Base-by-base conservation (phyloP, 2,329 filamentous ascomycete species). In the Aspergillus puulaauensis region DNA sequence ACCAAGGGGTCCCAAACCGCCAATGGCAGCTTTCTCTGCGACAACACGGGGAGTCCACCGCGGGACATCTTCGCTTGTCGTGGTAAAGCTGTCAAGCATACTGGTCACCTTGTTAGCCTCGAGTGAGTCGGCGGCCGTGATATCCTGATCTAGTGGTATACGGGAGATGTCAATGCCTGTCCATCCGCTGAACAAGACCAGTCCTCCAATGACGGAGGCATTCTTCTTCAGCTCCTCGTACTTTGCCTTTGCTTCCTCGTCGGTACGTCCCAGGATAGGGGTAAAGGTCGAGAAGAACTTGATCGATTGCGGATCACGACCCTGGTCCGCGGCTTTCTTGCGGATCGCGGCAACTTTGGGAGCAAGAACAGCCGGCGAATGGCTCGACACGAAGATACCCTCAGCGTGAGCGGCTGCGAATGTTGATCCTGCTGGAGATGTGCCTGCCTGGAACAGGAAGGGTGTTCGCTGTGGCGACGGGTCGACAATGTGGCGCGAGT, bases 401-500 rank as follows among this genome's bases (percentile, higher is more conserved):
- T 87, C 84, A 2, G 84, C 84, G 58, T 86, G 84, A 0, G 75
- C 81, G 2, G 82, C 78, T 0, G 82, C 84, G 62, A 87, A 87
- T 0, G 74, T 72, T 1, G 79, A 82, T 0, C 85, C 84, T 0
- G 84, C 84, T 0, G 80, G 63, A 0, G 83, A 86, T 0, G 83
- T 85, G 0, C 85, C 85, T 0, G 84, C 84, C 60, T 86, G 84
- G 65, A 85, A 82, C 0, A 85, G 71, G 57, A 84, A 82, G 0
- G 83, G 83, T 0, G 83, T 86, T 1, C 83, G 72, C 62, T 86
- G 83, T 4, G 82, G 82, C 0, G 82, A 84, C 0, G 83, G 83
- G 49, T 83, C 79, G 35, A 83, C 79, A 27, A 81, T 80, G 59
- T 82, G 79, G 2, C 75, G 69, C 2, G 73, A 76, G 53, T 76